Evolutionary conservation across 768 basidiomycete species (phyloP).

Genomic region (Xanthoconium stramineum): DNA sequence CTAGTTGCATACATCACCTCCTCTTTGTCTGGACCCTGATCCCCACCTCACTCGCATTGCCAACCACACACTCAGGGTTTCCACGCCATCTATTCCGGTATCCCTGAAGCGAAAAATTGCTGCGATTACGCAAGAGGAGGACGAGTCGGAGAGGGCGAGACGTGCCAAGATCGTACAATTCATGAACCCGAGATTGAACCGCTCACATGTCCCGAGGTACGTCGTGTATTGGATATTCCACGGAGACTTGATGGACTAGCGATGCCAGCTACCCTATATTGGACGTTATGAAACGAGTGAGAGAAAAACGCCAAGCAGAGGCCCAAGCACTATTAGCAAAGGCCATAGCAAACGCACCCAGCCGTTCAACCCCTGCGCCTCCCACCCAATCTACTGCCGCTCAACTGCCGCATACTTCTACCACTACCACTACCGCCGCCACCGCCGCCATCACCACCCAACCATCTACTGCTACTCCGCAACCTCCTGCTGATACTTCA

Average conservation of each 20-base stretch:
- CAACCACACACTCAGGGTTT: constrained; percentile 69
- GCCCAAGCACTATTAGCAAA: constrained; percentile 23
- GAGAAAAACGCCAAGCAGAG: constrained; percentile 27
- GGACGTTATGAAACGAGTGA: constrained; percentile 42
- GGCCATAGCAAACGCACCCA: constrained; percentile 29
- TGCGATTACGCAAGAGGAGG: constrained; percentile 67
- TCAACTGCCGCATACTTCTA: constrained; percentile 29
- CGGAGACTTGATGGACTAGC: constrained; percentile 1
- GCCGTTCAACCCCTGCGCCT: constrained; percentile 26
- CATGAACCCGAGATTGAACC: constrained; percentile 63
- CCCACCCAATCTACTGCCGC: constrained; percentile 33
- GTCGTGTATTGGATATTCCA: constrained; percentile 7
- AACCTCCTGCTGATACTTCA: constrained; percentile 23
- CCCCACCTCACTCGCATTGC: constrained; percentile 72
- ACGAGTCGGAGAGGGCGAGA: constrained; percentile 71
- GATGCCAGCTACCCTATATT: constrained; percentile 52
- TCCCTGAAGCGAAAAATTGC: constrained; percentile 77
- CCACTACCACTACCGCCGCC: no score
- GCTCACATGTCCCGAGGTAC: constrained; percentile 48
- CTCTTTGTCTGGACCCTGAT: constrained; percentile 78
- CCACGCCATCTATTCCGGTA: constrained; percentile 66
- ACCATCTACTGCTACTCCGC: constrained; percentile 27
- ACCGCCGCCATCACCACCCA: constrained; percentile 23
- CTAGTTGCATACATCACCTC: constrained; percentile 70
- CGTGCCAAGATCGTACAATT: constrained; percentile 74